Evolutionary conservation across 2,329 filamentous ascomycete species (phyloP).

Genomic region (Aspergillus uvarum): DNA sequence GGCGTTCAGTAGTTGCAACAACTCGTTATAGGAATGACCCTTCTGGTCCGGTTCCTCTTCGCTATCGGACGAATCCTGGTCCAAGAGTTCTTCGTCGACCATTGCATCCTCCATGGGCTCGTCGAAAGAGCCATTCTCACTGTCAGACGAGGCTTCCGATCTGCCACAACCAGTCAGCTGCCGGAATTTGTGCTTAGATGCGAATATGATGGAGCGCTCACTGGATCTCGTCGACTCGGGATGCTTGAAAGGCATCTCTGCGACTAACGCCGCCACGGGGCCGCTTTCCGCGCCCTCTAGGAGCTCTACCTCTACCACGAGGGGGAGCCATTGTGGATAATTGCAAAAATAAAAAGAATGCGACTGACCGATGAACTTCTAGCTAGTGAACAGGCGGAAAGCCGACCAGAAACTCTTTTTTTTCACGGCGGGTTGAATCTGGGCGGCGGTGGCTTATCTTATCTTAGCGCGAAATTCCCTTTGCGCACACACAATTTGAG

Average conservation of each 20-base stretch:
- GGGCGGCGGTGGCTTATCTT: constrained; percentile 39
- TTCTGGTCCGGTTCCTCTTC: constrained; percentile 45
- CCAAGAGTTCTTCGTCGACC: constrained; percentile 41
- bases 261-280: constrained; percentile 28
- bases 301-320: constrained; percentile 28
- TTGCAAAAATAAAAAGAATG: background rate
- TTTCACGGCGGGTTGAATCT: constrained; percentile 7
- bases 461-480: constrained; percentile 51
- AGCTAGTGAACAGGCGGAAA: background rate
- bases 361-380: background rate
- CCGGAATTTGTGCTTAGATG: background rate
- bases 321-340: constrained; percentile 28
- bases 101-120: constrained; percentile 43
- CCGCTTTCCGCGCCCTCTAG: constrained; percentile 32
- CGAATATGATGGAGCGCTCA: constrained; percentile 23
- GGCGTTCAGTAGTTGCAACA: constrained; percentile 57
- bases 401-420: constrained; percentile 6
- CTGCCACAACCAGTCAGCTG: constrained; percentile 19
- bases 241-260: constrained; percentile 36
- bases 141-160: constrained; percentile 30
- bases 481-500: constrained; percentile 43
- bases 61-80: constrained; percentile 41
- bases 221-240: constrained; percentile 41
- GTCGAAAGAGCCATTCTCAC: constrained; percentile 36
- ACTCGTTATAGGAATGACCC: constrained; percentile 54